phyloP scores from a whole-genome alignment of 1,284 basidiomycete genomes.

The Cutaneotrichosporon mucoides region DNA sequence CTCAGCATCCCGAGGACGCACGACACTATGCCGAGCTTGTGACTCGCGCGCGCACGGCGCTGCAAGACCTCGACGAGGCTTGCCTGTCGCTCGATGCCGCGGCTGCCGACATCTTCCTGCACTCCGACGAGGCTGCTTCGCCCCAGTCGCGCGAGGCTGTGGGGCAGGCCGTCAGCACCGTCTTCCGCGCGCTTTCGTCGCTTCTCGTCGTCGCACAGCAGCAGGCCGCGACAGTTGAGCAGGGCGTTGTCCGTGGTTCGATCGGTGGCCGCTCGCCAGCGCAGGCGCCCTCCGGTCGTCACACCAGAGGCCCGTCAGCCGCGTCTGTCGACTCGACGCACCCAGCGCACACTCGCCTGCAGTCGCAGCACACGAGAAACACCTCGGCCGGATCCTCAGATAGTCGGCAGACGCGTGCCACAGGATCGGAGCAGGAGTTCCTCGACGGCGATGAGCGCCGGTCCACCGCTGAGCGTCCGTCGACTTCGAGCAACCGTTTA shows the following conservation, averaged over 20 bases:
- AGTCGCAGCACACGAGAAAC: slow-evolving; percentile 8
- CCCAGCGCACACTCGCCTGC: not conserved
- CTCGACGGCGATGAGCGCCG: slow-evolving; percentile 26
- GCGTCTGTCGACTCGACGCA: slow-evolving; percentile 9
- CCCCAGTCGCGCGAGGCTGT: slow-evolving; percentile 9
- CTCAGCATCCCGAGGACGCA: slow-evolving; percentile 22
- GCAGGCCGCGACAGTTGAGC: slow-evolving; percentile 29
- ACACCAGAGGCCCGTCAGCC: slow-evolving; percentile 1
- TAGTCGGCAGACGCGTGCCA: slow-evolving; percentile 15
- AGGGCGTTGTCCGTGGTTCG: slow-evolving; percentile 29
- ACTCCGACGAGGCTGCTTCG: slow-evolving; percentile 3
- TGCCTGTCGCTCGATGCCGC: slow-evolving; percentile 17
- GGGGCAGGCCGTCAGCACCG: slow-evolving; percentile 16
- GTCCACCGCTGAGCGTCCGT: slow-evolving; percentile 8
- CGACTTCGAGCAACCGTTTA: slow-evolving; percentile 4
- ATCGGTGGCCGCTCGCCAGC: slow-evolving; percentile 27
- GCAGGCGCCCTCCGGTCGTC: not conserved
- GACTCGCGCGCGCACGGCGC: slow-evolving; percentile 27
- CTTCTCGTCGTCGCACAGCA: slow-evolving; percentile 32
- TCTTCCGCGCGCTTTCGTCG: slow-evolving; percentile 26
- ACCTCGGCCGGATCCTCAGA: slow-evolving; percentile 9
- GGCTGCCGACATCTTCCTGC: slow-evolving; percentile 16
- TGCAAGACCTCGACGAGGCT: slow-evolving; percentile 36
- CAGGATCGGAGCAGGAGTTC: slow-evolving; percentile 41
- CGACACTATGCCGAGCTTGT: slow-evolving; percentile 39